These are phyloP conservation scores for Ophiostoma novo-ulmi DNA, from an alignment of 2,329 filamentous ascomycete genomes.

Conservation along the genomic window DNA sequence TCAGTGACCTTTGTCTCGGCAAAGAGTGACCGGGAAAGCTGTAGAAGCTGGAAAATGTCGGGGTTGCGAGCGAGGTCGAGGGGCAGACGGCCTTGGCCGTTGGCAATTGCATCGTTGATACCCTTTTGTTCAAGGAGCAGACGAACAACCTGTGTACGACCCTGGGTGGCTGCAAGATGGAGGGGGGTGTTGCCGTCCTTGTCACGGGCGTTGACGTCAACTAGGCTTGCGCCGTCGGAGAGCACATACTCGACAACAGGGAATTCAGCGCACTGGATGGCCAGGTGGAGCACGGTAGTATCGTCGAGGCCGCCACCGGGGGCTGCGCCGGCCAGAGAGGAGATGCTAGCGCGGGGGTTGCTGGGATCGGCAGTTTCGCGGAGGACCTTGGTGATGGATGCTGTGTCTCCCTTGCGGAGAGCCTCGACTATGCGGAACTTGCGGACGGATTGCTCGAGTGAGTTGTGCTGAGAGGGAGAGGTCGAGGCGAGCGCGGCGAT, in stretches of 20 bases:
- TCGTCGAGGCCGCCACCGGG: slow-evolving; percentile 58
- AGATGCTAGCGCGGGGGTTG: slow-evolving; percentile 52
- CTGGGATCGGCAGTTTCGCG: slow-evolving; percentile 55
- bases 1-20: slow-evolving; percentile 80
- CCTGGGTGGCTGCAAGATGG: slow-evolving; percentile 79
- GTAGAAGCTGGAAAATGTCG: slow-evolving; percentile 92
- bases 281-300: slow-evolving; percentile 85
- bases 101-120: slow-evolving; percentile 84
- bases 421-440: slow-evolving; percentile 95
- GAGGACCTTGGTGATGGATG: slow-evolving; percentile 81
- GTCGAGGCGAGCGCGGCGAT: slow-evolving; percentile 1
- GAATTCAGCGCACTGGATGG: slow-evolving; percentile 90
- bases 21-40: slow-evolving; percentile 83
- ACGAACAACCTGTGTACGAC: slow-evolving; percentile 72
- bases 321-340: slow-evolving; percentile 42
- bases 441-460: slow-evolving; percentile 86
- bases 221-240: slow-evolving; percentile 59
- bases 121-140: slow-evolving; percentile 74
- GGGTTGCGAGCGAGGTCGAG: slow-evolving; percentile 86
- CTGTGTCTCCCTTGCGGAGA: slow-evolving; percentile 82
- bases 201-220: slow-evolving; percentile 86
- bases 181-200: slow-evolving; percentile 91
- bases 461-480: slow-evolving; percentile 33
- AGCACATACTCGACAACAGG: slow-evolving; percentile 94
- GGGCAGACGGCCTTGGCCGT: slow-evolving; percentile 77